Conservation (phyloP, 768 basidiomycete species). For the Termitomyces sp. region DNA sequence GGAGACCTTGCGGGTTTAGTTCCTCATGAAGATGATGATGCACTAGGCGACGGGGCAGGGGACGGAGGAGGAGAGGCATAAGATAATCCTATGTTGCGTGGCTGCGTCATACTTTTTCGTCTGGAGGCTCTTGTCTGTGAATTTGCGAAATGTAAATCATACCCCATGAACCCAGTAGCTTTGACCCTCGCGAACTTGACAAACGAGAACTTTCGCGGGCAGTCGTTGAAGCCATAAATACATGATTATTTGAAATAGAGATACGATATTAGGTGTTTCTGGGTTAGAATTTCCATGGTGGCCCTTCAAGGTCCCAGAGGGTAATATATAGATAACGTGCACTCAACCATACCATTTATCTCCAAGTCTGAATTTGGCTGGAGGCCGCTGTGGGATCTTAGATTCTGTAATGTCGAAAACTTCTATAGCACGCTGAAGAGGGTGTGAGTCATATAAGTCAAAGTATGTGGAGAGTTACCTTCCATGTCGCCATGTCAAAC, state of each 20-base stretch:
- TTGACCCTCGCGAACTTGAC: neutral
- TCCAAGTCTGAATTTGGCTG: slow-evolving; percentile 49
- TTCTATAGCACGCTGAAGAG: slow-evolving; percentile 72
- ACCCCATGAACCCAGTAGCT: neutral
- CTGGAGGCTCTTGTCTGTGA: too few relatives aligned
- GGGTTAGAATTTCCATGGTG: neutral
- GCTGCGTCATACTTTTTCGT: neutral
- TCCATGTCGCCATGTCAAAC: slow-evolving; percentile 87
- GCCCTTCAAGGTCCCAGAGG: too few relatives aligned
- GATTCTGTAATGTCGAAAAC: slow-evolving; percentile 76
- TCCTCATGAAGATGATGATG: slow-evolving; percentile 28
- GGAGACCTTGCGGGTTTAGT: slow-evolving; percentile 23
- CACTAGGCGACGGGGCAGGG: slow-evolving; percentile 30
- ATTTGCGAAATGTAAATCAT: too few relatives aligned
- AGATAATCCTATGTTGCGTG: neutral
- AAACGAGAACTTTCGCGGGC: neutral
- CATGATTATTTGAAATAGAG: neutral
- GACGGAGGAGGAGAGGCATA: slow-evolving; percentile 19
- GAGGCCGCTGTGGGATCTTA: slow-evolving; percentile 68
- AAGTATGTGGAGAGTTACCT: slow-evolving; percentile 34
- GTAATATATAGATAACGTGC: neutral
- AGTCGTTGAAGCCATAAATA: neutral
- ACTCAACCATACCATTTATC: slow-evolving; percentile 71
- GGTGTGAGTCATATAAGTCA: neutral
- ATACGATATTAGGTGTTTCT: neutral